Base-by-base conservation (phyloP, 2,329 filamentous ascomycete genomes). In the Clarireedia sp. region DNA sequence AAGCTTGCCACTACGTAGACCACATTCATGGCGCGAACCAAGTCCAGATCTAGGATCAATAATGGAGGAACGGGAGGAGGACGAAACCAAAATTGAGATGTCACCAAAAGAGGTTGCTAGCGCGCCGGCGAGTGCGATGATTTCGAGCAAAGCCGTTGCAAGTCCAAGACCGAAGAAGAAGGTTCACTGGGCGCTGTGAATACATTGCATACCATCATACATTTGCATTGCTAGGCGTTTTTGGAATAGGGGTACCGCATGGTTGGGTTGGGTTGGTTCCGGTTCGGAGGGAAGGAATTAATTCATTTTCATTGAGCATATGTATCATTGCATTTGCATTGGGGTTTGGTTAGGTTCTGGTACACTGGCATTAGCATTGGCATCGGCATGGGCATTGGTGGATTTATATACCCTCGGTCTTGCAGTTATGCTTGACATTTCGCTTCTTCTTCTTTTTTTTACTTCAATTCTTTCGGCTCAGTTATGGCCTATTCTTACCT, bases 1-100 rank as follows among this genome's bases (percentile, higher is more conserved):
- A 37, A 68, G 63, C 43, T 17, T 66, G 16, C 60, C 59, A 23
- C 59, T 59, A 2, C 54, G 61, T 37, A 57, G 66, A 46, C 60
- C 61, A 21, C 63, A 63, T 47, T 63, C 63, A 40, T 69, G 67
- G 67, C 60, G 62, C 21, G 58, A 59, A 48, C 67, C 67, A 14
- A 68, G 66, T 51, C 66, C 66, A 23, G 66, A 68, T 26, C 63
- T 69, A 19, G 65, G 55, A 17, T 56, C 62, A 14, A 69, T 69
- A 48, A 56, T 51, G 24, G 67, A 69, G 57, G 67, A 67, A 55
- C 53, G 51, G 24, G 64, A 67, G 58, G 55, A 54, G 40, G 61
- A 61, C 9, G 62, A 62, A 17, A 59, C 59, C 19, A 46, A 58
- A 50, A 47, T 56, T 57, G 19, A 29, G 23, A 40, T 33, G 12